Evolutionary conservation across 371 early-diverging fungal genomes (phyloP), one percentile per base, ranked within the genome.

Genomic region (Dentiscutata heterogama): DNA sequence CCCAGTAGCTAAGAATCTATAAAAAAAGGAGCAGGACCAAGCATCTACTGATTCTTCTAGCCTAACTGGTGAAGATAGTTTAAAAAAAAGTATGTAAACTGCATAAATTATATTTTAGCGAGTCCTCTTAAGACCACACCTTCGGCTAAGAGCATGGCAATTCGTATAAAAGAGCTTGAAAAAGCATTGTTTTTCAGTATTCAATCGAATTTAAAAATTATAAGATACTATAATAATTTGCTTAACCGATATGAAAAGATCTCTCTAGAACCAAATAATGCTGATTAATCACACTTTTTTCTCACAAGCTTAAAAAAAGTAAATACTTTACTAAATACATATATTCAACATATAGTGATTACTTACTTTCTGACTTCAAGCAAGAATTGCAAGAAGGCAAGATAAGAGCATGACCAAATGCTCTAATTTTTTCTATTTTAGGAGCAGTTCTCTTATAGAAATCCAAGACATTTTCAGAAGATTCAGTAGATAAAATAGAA

Each of bases 141-240:
- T n/a, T n/a, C n/a, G n/a, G n/a, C n/a, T 22, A n/a, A 60, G n/a
- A 60, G n/a, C n/a, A 60, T 20, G 61, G 8, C n/a, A 60, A 22
- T 20, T n/a, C n/a, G n/a, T n/a, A n/a, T n/a, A n/a, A n/a, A n/a
- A n/a, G n/a, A n/a, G n/a, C n/a, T n/a, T n/a, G n/a, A 60, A 60
- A 60, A 60, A n/a, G 61, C 61, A 60, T 60, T 60, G n/a, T 60
- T 60, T 22, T 11, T n/a, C 61, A 60, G 61, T 60, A 60, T 60
- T 16, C 61, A 60, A 60, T 60, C 61, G 5, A 22, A 20, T 60
- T 60, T n/a, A 14, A n/a, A 60, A n/a, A 22, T 60, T 20, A 60
- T 60, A 14, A n/a, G 61, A 22, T 60, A 60, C n/a, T 60, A 60
- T 60, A 60, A 60, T 22, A n/a, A 60, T 60, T 16, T 60, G n/a